phyloP scores from a whole-genome alignment of 306 rosid species.

The Datisca glomerata region DNA sequence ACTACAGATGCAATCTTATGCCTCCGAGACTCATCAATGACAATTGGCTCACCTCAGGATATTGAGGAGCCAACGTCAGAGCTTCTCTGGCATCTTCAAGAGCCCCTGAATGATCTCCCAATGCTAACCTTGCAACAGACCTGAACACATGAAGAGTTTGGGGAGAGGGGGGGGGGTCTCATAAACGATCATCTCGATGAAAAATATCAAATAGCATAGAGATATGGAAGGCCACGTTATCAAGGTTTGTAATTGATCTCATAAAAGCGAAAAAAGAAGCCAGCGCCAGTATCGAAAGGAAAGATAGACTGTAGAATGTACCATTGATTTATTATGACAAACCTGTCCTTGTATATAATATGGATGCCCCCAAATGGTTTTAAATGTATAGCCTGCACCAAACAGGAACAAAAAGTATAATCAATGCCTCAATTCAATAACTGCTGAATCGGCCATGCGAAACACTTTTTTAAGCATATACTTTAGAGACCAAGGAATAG shows the following conservation, averaged over 20 bases:
- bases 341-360: slow-evolving; percentile 59
- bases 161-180: too few species aligned
- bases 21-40: not conserved
- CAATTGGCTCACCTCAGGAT: slow-evolving; percentile 47
- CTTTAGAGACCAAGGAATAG: not conserved
- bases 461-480: not conserved
- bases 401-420: slow-evolving; percentile 3
- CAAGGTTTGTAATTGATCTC: too few species aligned
- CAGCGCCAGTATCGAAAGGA: too few species aligned
- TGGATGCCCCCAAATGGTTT: slow-evolving; percentile 69
- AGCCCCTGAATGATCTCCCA: slow-evolving; percentile 52
- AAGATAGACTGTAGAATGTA: too few species aligned
- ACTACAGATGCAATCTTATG: slow-evolving; percentile 3
- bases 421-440: not conserved
- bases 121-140: slow-evolving; percentile 57
- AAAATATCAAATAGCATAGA: too few species aligned
- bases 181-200: too few species aligned
- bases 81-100: slow-evolving; percentile 68
- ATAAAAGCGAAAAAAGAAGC: too few species aligned
- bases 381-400: slow-evolving; percentile 67
- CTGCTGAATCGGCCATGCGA: not conserved
- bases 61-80: slow-evolving; percentile 41
- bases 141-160: slow-evolving; percentile 21
- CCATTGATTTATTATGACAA: too few species aligned
- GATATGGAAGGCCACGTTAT: too few species aligned